A percentile compares a stretch with the other conserved stretches of the same genome.
phyloP scores from a whole-genome alignment of 495 filamentous ascomycete species.

The Neurospora cerealis region DNA sequence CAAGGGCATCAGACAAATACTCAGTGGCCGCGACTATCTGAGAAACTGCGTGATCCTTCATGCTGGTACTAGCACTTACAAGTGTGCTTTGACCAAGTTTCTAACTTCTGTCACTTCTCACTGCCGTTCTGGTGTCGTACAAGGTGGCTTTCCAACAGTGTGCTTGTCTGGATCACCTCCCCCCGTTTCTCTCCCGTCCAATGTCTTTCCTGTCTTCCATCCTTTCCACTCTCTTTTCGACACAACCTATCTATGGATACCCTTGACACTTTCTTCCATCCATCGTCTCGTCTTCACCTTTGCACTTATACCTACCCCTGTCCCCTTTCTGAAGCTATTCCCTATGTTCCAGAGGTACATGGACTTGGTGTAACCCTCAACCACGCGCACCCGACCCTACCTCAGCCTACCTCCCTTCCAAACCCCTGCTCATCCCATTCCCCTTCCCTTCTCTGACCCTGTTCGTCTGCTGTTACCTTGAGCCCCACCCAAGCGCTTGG shows the following conservation, averaged over 20 bases:
- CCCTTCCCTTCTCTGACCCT: neutral
- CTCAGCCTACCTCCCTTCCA: neutral
- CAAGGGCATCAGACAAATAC: neutral
- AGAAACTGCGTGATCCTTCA: neutral
- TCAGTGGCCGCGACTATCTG: neutral
- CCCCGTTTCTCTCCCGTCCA: neutral
- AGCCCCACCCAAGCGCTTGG: conserved; percentile 26
- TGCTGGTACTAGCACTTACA: neutral
- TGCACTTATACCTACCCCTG: neutral
- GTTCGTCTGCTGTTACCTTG: neutral
- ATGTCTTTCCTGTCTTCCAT: neutral
- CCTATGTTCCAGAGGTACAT: neutral
- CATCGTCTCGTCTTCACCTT: neutral
- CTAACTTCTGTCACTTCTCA: neutral
- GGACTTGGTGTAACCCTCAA: neutral
- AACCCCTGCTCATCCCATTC: neutral
- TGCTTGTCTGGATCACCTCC: neutral
- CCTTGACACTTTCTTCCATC: neutral
- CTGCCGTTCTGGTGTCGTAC: neutral
- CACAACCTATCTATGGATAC: neutral
- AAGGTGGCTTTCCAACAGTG: neutral
- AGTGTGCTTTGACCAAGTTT: neutral
- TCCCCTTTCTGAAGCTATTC: neutral
- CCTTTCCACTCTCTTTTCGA: neutral
- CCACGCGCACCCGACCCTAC: neutral